These are phyloP conservation scores for Senna siamea DNA, from an alignment of 306 rosid species.

Conservation along the genomic window DNA sequence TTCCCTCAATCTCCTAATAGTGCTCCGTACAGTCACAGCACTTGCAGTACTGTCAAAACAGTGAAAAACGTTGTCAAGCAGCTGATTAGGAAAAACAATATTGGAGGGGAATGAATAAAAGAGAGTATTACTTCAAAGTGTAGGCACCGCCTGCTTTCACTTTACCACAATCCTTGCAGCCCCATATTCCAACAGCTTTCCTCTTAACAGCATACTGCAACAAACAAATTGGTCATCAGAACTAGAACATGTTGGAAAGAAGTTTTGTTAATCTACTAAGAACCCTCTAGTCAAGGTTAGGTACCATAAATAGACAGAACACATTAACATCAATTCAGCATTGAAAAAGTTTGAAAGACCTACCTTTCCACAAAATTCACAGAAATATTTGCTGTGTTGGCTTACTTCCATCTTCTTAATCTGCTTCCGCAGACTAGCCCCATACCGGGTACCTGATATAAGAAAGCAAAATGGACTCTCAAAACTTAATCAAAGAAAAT, in stretches of 20 bases:
- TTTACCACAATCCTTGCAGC: conserved; percentile 92
- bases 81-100: not conserved
- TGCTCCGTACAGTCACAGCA: conserved; percentile 85
- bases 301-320: not conserved
- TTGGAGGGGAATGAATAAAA: not conserved
- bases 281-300: not conserved
- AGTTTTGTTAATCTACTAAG: not conserved
- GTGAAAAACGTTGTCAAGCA: conserved; percentile 5
- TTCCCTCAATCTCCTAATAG: conserved; percentile 80
- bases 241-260: not conserved
- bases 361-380: conserved; percentile 91
- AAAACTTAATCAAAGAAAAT: not conserved
- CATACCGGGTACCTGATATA: conserved; percentile 73
- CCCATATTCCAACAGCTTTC: conserved; percentile 90
- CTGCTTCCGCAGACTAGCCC: conserved; percentile 89
- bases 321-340: not conserved
- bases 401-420: conserved; percentile 92
- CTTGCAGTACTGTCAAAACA: conserved; percentile 65
- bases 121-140: conserved; percentile 64
- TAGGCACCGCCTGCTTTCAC: conserved; percentile 88
- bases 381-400: conserved; percentile 80
- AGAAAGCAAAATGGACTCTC: not conserved
- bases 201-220: conserved; percentile 85
- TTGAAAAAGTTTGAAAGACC: not conserved
- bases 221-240: conserved; percentile 14